phyloP scores from a whole-genome alignment of 2,329 filamentous ascomycete genomes.

The Pseudocercospora crystallina region DNA sequence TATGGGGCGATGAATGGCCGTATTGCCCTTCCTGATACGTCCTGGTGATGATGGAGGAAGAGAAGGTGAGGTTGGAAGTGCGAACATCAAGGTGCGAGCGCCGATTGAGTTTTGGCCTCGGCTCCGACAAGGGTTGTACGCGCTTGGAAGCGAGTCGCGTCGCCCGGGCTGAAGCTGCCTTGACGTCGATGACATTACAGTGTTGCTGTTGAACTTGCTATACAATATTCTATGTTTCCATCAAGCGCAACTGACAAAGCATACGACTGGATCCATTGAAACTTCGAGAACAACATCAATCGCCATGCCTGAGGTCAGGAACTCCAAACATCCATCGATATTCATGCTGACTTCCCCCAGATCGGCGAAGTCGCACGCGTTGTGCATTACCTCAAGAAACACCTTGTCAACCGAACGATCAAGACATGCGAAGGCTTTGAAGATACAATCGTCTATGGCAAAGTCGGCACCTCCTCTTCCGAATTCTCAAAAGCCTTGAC shows the following conservation, averaged over 20 bases:
- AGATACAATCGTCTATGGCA: constrained; percentile 85
- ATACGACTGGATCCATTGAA: no score
- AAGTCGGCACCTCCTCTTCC: constrained; percentile 75
- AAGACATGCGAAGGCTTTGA: constrained; percentile 68
- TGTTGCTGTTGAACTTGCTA: no score
- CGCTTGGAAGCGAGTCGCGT: not conserved
- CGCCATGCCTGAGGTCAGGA: constrained; percentile 21
- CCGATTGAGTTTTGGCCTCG: not conserved
- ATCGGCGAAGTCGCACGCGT: constrained; percentile 70
- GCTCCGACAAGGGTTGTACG: not conserved
- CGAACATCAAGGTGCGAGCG: not conserved
- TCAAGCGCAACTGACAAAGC: no score
- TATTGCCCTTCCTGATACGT: not conserved
- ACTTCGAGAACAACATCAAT: not conserved
- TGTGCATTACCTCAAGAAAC: constrained; percentile 78
- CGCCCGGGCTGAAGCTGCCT: no score
- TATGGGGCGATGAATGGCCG: not conserved
- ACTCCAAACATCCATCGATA: not conserved
- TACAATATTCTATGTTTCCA: no score
- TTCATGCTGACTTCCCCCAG: constrained; percentile 27
- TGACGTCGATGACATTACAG: no score
- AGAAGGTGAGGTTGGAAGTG: not conserved
- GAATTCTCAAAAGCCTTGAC: constrained; percentile 72
- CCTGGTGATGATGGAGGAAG: not conserved
- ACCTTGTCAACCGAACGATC: constrained; percentile 82